Base-by-base conservation (phyloP, 2,329 filamentous ascomycete genomes). In the Trichoderma lentiforme region DNA sequence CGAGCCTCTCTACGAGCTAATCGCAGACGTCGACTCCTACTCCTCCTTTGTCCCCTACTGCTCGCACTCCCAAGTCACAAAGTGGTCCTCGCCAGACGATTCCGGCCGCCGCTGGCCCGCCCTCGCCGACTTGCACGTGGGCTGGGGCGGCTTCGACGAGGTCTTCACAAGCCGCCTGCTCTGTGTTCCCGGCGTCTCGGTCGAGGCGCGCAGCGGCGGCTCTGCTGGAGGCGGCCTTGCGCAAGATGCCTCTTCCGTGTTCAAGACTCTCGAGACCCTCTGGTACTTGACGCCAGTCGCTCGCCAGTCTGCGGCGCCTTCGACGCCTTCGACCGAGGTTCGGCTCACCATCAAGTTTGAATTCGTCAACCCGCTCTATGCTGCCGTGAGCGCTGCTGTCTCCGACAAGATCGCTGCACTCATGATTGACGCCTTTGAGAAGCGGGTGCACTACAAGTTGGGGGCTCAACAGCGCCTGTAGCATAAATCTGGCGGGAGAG, bases 391-490 rank as follows among this genome's bases (percentile, higher is more conserved):
- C 80, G 87, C 90, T 47, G 91, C 93, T 39, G 91, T 96, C 28
- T 93, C 94, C 75, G 92, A 93, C 36, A 94, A 93, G 82, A 90
- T 98, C 74, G 95, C 94, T 1, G 90, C 90, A 4, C 86, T 92
- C 74, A 97, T 99, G 94, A 92, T 98, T 75, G 91, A 93, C 80
- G 95, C 96, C 1, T 99, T 99, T 84, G 95, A 98, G 84, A 88
- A 89, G 81, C 87, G 93, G 78, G 94, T 96, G 6, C 85, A 84
- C 78, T 84, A 88, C 77, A 78, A 77, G 67, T 73, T 82, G 7
- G 75, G 71, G 8, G 21, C 15, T 64, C 66, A 36, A 21, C 68
- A 34, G 74, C 28, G 61, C 14, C 62, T 72, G 7, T 70, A 57
- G 57, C 53, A 43, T n/a, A 51, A 9, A 28, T 15, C 15, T 24